Conservation (phyloP, 2,329 filamentous ascomycete genomes). For the Calonectria pseudoreteaudii region DNA sequence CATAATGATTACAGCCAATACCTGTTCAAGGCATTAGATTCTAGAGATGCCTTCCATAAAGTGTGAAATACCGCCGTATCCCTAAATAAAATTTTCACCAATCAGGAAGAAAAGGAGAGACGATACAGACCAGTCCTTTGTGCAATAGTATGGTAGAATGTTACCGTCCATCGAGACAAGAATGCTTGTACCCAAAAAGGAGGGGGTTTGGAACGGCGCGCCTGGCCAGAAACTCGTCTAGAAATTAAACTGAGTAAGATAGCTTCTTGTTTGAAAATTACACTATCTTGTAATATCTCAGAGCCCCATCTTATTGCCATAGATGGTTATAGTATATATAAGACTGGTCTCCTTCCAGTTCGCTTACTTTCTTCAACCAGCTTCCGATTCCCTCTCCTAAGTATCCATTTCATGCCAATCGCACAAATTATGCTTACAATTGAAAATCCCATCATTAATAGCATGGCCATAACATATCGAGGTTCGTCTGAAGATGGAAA, state of each 20-base stretch:
- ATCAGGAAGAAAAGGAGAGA: no score
- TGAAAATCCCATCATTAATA: constrained; percentile 14
- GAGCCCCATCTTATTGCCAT: not conserved
- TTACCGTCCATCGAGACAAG: no score
- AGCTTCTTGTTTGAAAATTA: no score
- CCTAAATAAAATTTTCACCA: no score
- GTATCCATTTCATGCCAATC: not conserved
- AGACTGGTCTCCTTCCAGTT: not conserved
- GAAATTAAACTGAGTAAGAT: not conserved
- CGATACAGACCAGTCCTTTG: no score
- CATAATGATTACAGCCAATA: not conserved
- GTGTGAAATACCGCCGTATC: not conserved
- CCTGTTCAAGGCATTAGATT: not conserved
- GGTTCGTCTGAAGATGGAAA: constrained; percentile 27
- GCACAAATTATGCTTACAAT: not conserved
- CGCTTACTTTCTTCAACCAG: not conserved
- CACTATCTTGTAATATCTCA: not conserved
- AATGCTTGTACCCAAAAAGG: no score
- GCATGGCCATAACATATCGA: constrained; percentile 3
- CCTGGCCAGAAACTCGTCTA: not conserved
- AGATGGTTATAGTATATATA: not conserved
- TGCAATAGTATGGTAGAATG: no score
- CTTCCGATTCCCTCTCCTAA: not conserved
- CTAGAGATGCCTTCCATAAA: not conserved
- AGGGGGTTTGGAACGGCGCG: no score